A percentile compares a stretch with the other conserved stretches of the same genome.
Conservation (phyloP, 306 rosid species). For the Prunus fruticosa region DNA sequence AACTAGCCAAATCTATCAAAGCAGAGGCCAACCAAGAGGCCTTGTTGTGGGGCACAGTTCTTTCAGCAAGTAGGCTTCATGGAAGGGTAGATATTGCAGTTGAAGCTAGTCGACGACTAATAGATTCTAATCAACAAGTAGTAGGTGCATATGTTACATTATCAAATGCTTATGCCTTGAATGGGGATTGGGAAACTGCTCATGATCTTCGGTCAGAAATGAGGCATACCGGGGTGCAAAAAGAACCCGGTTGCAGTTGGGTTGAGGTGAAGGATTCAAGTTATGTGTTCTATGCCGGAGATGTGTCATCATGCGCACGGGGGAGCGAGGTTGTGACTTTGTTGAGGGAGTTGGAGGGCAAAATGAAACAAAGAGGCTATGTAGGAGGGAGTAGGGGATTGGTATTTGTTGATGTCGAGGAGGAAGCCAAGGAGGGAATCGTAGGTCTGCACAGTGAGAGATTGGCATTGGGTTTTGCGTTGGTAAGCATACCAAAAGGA, state of each 20-base stretch:
- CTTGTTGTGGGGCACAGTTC: conserved; percentile 73
- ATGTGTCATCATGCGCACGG: conserved; percentile 38
- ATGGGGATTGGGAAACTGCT: conserved; percentile 76
- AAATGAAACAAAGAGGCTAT: conserved; percentile 76
- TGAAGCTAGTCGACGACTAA: conserved; percentile 60
- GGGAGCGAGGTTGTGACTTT: conserved; percentile 41
- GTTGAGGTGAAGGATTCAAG: conserved; percentile 64
- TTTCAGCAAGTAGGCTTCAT: conserved; percentile 81
- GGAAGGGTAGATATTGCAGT: conserved; percentile 79
- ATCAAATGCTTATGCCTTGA: conserved; percentile 66
- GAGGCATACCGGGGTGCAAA: conserved; percentile 54
- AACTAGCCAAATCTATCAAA: conserved; percentile 57
- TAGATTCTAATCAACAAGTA: conserved; percentile 64
- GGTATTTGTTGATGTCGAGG: conserved; percentile 77
- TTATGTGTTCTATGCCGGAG: conserved; percentile 68
- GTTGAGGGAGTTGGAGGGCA: conserved; percentile 53
- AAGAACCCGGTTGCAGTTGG: conserved; percentile 93
- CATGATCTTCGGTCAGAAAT: conserved; percentile 50
- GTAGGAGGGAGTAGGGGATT: conserved; percentile 54
- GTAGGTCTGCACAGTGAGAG: conserved; percentile 80
- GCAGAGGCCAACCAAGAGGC: conserved; percentile 41
- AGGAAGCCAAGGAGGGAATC: conserved; percentile 62
- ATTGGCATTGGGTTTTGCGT: conserved; percentile 79
- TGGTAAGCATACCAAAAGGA: conserved; percentile 63
- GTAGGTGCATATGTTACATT: conserved; percentile 66